phyloP scores from a whole-genome alignment of 345 rosid genomes.

The Lepidium africanum region DNA sequence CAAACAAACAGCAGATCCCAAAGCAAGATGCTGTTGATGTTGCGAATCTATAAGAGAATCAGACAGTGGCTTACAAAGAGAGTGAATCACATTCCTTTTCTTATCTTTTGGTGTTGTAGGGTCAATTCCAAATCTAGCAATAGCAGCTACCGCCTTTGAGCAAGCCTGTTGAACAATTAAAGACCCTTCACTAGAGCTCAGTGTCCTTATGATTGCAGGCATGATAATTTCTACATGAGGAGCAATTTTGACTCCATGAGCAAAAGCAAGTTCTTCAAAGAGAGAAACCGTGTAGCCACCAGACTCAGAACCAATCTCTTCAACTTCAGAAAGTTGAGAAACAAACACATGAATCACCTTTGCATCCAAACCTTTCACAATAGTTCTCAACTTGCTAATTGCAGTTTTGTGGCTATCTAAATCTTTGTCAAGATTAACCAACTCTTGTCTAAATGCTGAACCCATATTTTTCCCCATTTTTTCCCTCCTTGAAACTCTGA shows the following conservation, averaged over 20 bases:
- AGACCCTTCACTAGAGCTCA: slow-evolving; percentile 80
- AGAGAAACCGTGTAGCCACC: slow-evolving; percentile 90
- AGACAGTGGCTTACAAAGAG: slow-evolving; percentile 79
- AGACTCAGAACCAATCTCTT: slow-evolving; percentile 74
- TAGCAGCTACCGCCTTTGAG: slow-evolving; percentile 89
- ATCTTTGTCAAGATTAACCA: slow-evolving; percentile 85
- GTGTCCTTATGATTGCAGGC: slow-evolving; percentile 68
- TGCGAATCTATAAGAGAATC: slow-evolving; percentile 63
- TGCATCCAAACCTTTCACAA: slow-evolving; percentile 75
- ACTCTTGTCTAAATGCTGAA: slow-evolving; percentile 56
- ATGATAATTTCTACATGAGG: slow-evolving; percentile 81
- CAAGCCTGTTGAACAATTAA: slow-evolving; percentile 94
- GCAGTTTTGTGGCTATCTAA: slow-evolving; percentile 69
- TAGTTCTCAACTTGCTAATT: slow-evolving; percentile 70
- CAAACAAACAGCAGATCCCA: slow-evolving; percentile 93
- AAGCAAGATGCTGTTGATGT: slow-evolving; percentile 66
- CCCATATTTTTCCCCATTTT: slow-evolving; percentile 66
- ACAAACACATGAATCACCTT: slow-evolving; percentile 80
- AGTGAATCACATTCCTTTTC: slow-evolving; percentile 64
- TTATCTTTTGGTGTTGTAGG: slow-evolving; percentile 68
- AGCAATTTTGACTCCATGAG: slow-evolving; percentile 82
- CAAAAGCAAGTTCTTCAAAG: slow-evolving; percentile 92
- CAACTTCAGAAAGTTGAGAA: slow-evolving; percentile 82
- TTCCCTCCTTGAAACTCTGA: slow-evolving; percentile 23
- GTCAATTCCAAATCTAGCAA: slow-evolving; percentile 86